phyloP scores from a whole-genome alignment of 371 early-diverging fungal genomes.

The Coemansia sp. region DNA sequence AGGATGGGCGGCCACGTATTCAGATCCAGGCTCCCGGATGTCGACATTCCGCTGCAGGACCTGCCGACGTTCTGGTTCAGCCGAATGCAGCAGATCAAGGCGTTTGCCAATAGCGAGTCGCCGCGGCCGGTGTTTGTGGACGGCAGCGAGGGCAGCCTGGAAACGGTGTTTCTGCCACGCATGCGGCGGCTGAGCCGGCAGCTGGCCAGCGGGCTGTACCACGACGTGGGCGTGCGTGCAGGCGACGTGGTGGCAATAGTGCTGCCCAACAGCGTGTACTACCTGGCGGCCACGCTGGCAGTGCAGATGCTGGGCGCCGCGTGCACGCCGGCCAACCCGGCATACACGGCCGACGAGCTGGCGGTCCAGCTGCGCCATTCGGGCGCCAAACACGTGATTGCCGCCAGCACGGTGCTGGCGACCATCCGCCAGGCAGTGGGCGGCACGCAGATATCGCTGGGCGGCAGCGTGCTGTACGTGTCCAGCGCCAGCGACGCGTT shows the following conservation, averaged over 20 bases:
- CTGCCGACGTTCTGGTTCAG: slow-evolving; percentile 63
- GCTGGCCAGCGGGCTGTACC: slow-evolving; percentile 73
- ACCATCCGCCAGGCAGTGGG: slow-evolving; percentile 11
- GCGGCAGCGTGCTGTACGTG: neutral
- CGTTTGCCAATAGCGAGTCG: neutral
- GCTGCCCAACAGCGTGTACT: slow-evolving; percentile 73
- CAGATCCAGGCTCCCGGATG: slow-evolving; percentile 53
- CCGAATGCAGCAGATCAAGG: neutral
- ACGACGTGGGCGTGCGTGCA: slow-evolving; percentile 57
- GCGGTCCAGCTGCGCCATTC: slow-evolving; percentile 51
- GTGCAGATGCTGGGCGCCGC: slow-evolving; percentile 61
- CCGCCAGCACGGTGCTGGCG: slow-evolving; percentile 7
- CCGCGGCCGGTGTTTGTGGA: slow-evolving; percentile 59
- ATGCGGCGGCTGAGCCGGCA: slow-evolving; percentile 55
- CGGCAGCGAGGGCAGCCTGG: slow-evolving; percentile 22
- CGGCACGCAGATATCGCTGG: neutral
- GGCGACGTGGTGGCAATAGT: slow-evolving; percentile 73
- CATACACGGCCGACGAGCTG: slow-evolving; percentile 73
- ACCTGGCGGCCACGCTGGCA: slow-evolving; percentile 56
- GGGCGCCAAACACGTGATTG: slow-evolving; percentile 23
- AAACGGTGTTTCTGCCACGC: slow-evolving; percentile 30
- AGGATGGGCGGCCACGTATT: slow-evolving; percentile 5
- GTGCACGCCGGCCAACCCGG: slow-evolving; percentile 72
- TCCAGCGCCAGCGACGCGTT: neutral
- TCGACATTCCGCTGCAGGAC: slow-evolving; percentile 63